Evolutionary conservation across 2,329 filamentous ascomycete species (phyloP), one percentile per base, ranked within the genome.

Genomic region (Scedosporium boydii): DNA sequence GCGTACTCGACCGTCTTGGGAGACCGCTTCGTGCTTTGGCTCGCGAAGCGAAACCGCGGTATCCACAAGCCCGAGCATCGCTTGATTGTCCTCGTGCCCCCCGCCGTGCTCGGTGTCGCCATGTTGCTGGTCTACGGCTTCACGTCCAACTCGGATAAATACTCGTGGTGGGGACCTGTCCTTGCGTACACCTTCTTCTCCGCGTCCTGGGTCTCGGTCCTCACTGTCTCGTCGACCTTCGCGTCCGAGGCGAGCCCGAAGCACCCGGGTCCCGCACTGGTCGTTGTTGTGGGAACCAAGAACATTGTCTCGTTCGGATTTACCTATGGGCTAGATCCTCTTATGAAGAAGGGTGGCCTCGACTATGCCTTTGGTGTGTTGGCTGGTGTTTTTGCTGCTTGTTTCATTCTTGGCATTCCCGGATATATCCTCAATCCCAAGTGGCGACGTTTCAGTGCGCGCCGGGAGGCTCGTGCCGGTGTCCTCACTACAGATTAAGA

Each of bases 301-400:
- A 74, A 74, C 62, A 69, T 73, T 16, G 66, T 74, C 27, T 69
- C 69, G 1, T 74, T 74, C 53, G 72, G 68, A 10, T 69, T 70
- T 16, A 66, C 68, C 1, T 72, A 70, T 18, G 72, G 69, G 0
- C 65, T 74, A 26, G 70, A 66, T 7, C 72, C 71, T 5, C 73
- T 73, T 72, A 66, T 74, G 1, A 55, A 64, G 18, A 63, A 41
- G 5, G 64, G 63, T 7, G 63, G 66, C 2, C 67, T 68, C 14
- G 27, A 63, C 7, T 63, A 64, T 57, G 61, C 67, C 1, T 68
- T 68, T n/a, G 63, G 64, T 1, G 62, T 66, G n/a, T 63, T 68
- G 1, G 63, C 66, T 2, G 67, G 63, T 1, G 65, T 67, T 7
- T 64, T 65, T 18, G 61, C 62, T 27, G 66, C 51, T 4, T 67